Base-by-base conservation (phyloP, 2,329 filamentous ascomycete genomes). In the Conoideocrella luteorostrata region DNA sequence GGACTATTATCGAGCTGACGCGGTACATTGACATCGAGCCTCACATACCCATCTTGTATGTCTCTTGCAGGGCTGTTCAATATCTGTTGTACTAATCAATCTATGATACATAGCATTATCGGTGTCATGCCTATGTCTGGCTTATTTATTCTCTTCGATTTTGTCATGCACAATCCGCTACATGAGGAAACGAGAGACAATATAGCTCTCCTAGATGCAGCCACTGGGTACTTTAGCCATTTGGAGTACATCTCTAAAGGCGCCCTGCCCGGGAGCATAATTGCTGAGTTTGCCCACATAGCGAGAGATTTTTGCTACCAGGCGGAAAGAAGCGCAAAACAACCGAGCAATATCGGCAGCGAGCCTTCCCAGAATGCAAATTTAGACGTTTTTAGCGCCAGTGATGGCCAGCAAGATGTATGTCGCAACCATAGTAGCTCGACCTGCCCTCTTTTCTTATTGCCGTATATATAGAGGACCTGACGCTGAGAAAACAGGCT, bases 41-140 rank as follows among this genome's bases (percentile, higher is more conserved):
- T 1, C 55, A 64, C 29, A 56, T 59, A 2, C 58, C 64, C 3
- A 48, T 62, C 10, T 64, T 58, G 64, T 66, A 53, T 53, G 53
- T 35, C 15, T 3, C n/a, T 18, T 4, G 2, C 21, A 13, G n/a
- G 7, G 2, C 2, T 7, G 4, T 17, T 17, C n/a, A 7, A 9
- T 28, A 6, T 17, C 7, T 2, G 20, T 35, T 12, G 21, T 5
- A 10, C 4, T 17, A 9, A 5, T 2, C 18, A 26, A 15, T 15
- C 28, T 35, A 7, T 18, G 21, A 33, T 35, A 39, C 42, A 23
- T 36, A 55, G 53, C 22, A 46, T 53, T 12, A 42, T 50, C 10
- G 49, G 35, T 4, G 38, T 47, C 24, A 46, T 50, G 39, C 52
- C 52, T 3, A 22, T 55, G 18, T 44, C 47, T 10, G 52, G 52